These are phyloP conservation scores for Porpolomopsis calyptriformis DNA, from an alignment of 768 basidiomycete species.

Conservation along the genomic window DNA sequence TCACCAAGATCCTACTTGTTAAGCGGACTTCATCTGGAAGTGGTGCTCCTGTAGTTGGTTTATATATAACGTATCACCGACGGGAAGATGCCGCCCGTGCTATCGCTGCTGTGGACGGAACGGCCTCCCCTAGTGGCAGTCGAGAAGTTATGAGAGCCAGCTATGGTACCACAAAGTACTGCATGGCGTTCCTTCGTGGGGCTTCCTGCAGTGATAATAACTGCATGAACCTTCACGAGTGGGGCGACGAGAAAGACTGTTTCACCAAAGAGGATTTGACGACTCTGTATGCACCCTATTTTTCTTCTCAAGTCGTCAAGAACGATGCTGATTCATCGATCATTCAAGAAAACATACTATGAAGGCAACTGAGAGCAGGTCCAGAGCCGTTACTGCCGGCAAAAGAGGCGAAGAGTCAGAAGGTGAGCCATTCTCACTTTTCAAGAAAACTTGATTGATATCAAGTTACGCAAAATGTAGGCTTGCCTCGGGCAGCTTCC, in stretches of 20 bases:
- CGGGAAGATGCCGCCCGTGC: slow-evolving; percentile 92
- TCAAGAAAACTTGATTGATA: slow-evolving; percentile 6
- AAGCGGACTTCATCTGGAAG: slow-evolving; percentile 75
- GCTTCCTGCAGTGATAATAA: slow-evolving; percentile 74
- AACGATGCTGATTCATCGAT: slow-evolving; percentile 8
- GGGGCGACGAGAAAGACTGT: slow-evolving; percentile 97
- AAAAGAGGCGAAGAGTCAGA: slow-evolving; percentile 57
- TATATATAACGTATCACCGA: slow-evolving; percentile 93
- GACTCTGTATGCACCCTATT: slow-evolving; percentile 51
- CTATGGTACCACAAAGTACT: slow-evolving; percentile 95
- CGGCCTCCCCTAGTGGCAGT: slow-evolving; percentile 80
- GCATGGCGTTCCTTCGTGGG: slow-evolving; percentile 88
- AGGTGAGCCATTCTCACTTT: slow-evolving; percentile 22
- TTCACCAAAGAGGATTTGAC: slow-evolving; percentile 95
- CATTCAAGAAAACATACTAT: slow-evolving; percentile 84
- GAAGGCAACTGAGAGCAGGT: slow-evolving; percentile 73
- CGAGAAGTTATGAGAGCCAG: slow-evolving; percentile 87
- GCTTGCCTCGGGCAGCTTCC: slow-evolving; percentile 58
- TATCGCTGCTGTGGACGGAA: slow-evolving; percentile 87
- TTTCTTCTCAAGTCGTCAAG: slow-evolving; percentile 3
- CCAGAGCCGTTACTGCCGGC: slow-evolving; percentile 33
- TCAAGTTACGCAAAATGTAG: slow-evolving; percentile 19
- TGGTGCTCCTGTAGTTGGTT: slow-evolving; percentile 69
- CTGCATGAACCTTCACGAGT: slow-evolving; percentile 94
- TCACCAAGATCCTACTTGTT: slow-evolving; percentile 86